phyloP scores from a whole-genome alignment of 2,329 filamentous ascomycete species.

The Penicillium decumbens region DNA sequence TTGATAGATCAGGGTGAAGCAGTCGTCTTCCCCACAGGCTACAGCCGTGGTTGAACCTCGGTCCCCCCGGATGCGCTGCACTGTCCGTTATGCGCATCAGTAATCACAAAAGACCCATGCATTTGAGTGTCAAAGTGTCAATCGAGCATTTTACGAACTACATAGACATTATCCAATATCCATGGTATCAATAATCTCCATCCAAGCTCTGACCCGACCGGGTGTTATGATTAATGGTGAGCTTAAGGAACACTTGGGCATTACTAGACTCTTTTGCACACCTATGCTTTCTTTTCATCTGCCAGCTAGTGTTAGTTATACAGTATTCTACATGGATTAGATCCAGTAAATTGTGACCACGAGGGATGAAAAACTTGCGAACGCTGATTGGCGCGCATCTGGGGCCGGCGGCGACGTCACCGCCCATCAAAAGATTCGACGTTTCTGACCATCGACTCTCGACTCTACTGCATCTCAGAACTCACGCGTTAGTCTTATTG shows the following conservation, averaged over 20 bases:
- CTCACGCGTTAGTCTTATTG: not conserved
- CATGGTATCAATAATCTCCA: not conserved
- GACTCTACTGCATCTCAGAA: not conserved
- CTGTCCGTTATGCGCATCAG: not conserved
- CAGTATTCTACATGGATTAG: not conserved
- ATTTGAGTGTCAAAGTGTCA: not conserved
- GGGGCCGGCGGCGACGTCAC: constrained; percentile 8
- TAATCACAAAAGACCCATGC: not conserved
- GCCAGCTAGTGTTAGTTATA: not conserved
- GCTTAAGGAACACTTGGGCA: not conserved
- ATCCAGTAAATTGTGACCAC: not conserved
- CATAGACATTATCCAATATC: not conserved
- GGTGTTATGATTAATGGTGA: not conserved
- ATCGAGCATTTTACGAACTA: not conserved
- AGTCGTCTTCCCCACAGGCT: constrained; percentile 18
- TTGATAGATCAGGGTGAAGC: not conserved
- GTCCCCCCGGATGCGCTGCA: constrained; percentile 6
- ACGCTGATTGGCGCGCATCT: constrained; percentile 15
- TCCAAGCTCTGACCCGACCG: not conserved
- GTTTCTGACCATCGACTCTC: not conserved
- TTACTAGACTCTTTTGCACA: not conserved
- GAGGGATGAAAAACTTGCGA: constrained; percentile 8
- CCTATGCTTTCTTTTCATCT: no score
- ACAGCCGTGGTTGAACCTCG: constrained; percentile 14
- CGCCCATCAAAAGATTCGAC: not conserved